Percentiles rank a stretch among this genome's conserved stretches.
These are phyloP conservation scores for Candida endomychidarum DNA, from an alignment of 805 yeast genomes.

Conservation along the genomic window DNA sequence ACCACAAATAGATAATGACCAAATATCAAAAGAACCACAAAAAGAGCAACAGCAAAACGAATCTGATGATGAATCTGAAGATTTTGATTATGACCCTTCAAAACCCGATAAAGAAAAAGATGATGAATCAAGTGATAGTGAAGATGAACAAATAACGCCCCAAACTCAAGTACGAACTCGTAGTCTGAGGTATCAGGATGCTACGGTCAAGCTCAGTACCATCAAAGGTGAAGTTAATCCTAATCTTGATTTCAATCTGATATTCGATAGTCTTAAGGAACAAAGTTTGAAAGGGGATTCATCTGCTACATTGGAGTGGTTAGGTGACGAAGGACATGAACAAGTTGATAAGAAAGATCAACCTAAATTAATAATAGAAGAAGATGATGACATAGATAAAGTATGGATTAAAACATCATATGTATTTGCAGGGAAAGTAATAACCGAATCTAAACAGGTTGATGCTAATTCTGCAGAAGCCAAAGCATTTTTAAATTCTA, in stretches of 20 bases:
- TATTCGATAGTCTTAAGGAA: slow-evolving; percentile 25
- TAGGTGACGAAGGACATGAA: slow-evolving; percentile 7
- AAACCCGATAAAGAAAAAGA: slow-evolving; percentile 20
- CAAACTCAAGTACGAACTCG: slow-evolving; percentile 68
- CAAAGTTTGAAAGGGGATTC: slow-evolving; percentile 17
- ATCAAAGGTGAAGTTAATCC: slow-evolving; percentile 12
- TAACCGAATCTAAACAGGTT: slow-evolving; percentile 77
- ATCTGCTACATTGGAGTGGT: slow-evolving; percentile 3
- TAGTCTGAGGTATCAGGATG: slow-evolving; percentile 52
- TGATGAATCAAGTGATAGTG: slow-evolving; percentile 31
- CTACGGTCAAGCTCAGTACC: not conserved
- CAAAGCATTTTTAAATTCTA: slow-evolving; percentile 67
- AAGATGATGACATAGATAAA: slow-evolving; percentile 40
- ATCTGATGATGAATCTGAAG: slow-evolving; percentile 31
- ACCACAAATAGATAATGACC: no score
- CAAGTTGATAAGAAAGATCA: slow-evolving; percentile 4
- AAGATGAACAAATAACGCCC: slow-evolving; percentile 45
- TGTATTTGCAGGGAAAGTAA: slow-evolving; percentile 84
- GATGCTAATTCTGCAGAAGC: slow-evolving; percentile 83
- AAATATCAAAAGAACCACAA: no score
- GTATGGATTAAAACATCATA: slow-evolving; percentile 75
- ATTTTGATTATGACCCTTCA: slow-evolving; percentile 33
- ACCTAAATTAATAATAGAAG: not conserved
- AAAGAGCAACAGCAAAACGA: no score
- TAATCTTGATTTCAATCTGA: slow-evolving; percentile 30